These are phyloP conservation scores for Tolypocladium endophyticum DNA, from an alignment of 2,329 filamentous ascomycete species.

Conservation along the genomic window DNA sequence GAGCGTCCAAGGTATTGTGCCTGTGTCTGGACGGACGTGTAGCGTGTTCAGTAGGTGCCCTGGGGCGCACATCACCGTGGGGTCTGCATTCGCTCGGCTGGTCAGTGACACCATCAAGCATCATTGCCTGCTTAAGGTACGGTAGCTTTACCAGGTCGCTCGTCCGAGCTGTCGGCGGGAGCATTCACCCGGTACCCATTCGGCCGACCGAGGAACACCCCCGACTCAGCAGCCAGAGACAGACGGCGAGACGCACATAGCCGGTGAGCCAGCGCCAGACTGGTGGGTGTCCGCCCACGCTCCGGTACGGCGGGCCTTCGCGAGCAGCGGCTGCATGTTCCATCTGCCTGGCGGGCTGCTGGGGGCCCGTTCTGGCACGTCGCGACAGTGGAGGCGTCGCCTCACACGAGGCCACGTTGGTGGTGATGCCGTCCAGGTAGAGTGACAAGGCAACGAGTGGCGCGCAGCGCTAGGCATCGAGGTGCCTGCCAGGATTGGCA, in stretches of 20 bases:
- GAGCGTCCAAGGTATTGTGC: background rate
- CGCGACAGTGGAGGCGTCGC: background rate
- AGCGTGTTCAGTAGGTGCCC: background rate
- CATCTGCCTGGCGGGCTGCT: background rate
- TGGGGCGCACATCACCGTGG: background rate
- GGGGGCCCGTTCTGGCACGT: background rate
- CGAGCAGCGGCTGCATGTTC: background rate
- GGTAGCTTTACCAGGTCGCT: background rate
- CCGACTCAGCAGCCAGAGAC: background rate
- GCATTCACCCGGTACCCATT: background rate
- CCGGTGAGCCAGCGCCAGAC: background rate
- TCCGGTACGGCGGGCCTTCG: background rate
- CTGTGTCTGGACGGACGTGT: background rate
- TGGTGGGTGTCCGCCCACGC: background rate
- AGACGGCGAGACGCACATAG: background rate
- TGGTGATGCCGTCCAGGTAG: slow-evolving; percentile 7
- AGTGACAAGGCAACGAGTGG: slow-evolving; percentile 4
- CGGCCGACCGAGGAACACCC: background rate
- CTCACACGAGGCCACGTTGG: slow-evolving; percentile 4
- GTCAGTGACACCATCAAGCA: background rate
- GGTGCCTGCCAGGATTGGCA: background rate
- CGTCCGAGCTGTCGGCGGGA: background rate
- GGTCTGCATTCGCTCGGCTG: background rate
- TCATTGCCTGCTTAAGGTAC: background rate
- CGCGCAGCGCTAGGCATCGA: background rate